Percentiles rank a stretch among this genome's conserved stretches.
These are phyloP conservation scores for Mycena venus DNA, from an alignment of 768 basidiomycete species.

Conservation along the genomic window DNA sequence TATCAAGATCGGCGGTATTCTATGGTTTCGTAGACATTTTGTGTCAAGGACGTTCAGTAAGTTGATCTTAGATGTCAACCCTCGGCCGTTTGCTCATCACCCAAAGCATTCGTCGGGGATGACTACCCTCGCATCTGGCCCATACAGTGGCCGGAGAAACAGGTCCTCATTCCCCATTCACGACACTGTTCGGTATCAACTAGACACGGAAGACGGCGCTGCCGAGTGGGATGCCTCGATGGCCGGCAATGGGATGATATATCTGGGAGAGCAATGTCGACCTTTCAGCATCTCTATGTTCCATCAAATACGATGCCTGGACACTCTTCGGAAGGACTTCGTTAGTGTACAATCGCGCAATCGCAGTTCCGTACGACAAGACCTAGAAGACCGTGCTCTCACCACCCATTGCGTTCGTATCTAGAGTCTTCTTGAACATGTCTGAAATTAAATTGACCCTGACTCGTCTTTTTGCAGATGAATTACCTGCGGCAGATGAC, in stretches of 20 bases:
- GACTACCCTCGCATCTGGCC: constrained; percentile 25
- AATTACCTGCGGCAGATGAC: constrained; percentile 35
- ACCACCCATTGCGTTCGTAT: constrained; percentile 33
- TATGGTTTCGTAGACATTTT: not conserved
- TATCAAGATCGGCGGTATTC: constrained; percentile 8
- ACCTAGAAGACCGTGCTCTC: constrained; percentile 33
- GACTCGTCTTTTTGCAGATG: not conserved
- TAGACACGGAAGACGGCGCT: constrained; percentile 25
- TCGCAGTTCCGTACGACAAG: constrained; percentile 38
- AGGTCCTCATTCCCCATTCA: constrained; percentile 23
- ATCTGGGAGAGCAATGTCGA: constrained; percentile 36
- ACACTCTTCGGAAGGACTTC: constrained; percentile 30
- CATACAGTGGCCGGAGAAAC: constrained; percentile 19
- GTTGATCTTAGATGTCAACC: not conserved
- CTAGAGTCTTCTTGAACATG: not conserved
- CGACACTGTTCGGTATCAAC: constrained; percentile 24
- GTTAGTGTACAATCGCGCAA: constrained; percentile 44
- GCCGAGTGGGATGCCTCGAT: constrained; percentile 26
- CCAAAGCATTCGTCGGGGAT: constrained; percentile 22
- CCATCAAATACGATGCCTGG: constrained; percentile 49
- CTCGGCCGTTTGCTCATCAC: not conserved
- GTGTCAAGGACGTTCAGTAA: not conserved
- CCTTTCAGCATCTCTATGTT: constrained; percentile 47
- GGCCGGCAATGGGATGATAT: constrained; percentile 41
- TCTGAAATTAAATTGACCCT: not conserved